Percentiles rank a stretch among this genome's conserved stretches.
These are phyloP conservation scores for Talaromyces sp. DNA, from an alignment of 2,329 filamentous ascomycete genomes.

Conservation along the genomic window DNA sequence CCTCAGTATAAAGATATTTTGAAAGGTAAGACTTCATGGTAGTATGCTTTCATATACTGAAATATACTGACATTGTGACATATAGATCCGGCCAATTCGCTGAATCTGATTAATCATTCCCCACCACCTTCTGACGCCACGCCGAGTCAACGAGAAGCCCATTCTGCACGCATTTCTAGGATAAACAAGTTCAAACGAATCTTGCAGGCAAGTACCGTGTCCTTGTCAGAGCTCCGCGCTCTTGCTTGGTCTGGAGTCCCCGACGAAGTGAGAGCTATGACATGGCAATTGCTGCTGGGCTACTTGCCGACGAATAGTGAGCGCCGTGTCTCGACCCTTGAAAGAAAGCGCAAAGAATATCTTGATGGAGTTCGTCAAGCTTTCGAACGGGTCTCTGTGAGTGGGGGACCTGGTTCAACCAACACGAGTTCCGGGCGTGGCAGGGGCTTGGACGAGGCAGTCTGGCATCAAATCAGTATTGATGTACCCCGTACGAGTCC, in stretches of 20 bases:
- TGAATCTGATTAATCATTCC: slow-evolving; percentile 91
- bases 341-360: slow-evolving; percentile 95
- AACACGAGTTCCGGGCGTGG: slow-evolving; percentile 55
- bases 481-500: slow-evolving; percentile 95
- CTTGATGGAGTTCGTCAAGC: slow-evolving; percentile 79
- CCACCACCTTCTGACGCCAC: slow-evolving; percentile 69
- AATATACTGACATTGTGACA: neutral
- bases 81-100: slow-evolving; percentile 77
- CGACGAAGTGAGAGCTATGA: slow-evolving; percentile 93
- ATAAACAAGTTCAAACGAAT: slow-evolving; percentile 99
- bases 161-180: slow-evolving; percentile 82
- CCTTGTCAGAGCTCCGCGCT: slow-evolving; percentile 76
- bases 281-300: slow-evolving; percentile 94
- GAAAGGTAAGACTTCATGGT: slow-evolving; percentile 51
- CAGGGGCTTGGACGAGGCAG: slow-evolving; percentile 86
- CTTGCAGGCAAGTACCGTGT: slow-evolving; percentile 86
- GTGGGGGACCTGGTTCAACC: slow-evolving; percentile 36
- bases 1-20: slow-evolving; percentile 98
- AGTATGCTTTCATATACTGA: neutral
- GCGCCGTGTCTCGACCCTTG: slow-evolving; percentile 80
- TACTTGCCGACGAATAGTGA: slow-evolving; percentile 98
- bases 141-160: slow-evolving; percentile 79
- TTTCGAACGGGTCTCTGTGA: slow-evolving; percentile 56
- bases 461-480: slow-evolving; percentile 99
- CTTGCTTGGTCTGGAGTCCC: slow-evolving; percentile 93